Base-by-base conservation (phyloP, 2,329 filamentous ascomycete species). In the Fusarium graminum region DNA sequence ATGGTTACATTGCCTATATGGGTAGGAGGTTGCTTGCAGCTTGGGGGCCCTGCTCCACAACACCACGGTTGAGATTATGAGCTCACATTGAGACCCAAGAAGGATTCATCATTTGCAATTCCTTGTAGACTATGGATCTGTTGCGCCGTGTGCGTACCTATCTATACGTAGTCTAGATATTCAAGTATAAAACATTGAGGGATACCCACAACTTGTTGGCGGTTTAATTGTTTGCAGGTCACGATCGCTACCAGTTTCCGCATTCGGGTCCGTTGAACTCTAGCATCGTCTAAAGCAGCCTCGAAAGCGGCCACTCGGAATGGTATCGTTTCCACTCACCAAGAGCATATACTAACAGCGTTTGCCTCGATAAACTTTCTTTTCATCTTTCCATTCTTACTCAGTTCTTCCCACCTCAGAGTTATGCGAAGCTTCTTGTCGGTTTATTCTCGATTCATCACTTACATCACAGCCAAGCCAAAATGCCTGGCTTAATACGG, bases 401-500 rank as follows among this genome's bases (percentile, higher is more conserved):
- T 32, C 52, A 13, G 40, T 52, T 25, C 38, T 40, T 42, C 51
- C 34, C n/a, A 44, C 47, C 50, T 26, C 26, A 55, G 41, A 59
- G 49, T 43, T 55, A 73, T 73, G 69, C 54, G 47, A 73, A 71
- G 43, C 51, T 28, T 49, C 38, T 44, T 68, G 17, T 64, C 49
- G 28, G 32, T 36, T 39, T 44, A 28, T 49, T 51, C 41, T 58
- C 61, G 59, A 57, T 63, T 38, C 55, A 51, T 63, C 38, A n/a
- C 30, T 53, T 60, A 52, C 57, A 59, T 59, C 56, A 59, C 52
- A 63, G 42, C 44, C 49, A 52, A 62, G 54, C 42, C 60, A 71
- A 43, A 44, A 74, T 74, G 72, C 42, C 67, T 65, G 57, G 72
- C 41, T 62, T 69, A 17, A 65, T 74, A 52, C 63, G 70, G 46